These are phyloP conservation scores for Boletus subparvulus DNA, from an alignment of 768 basidiomycete genomes.

Conservation along the genomic window DNA sequence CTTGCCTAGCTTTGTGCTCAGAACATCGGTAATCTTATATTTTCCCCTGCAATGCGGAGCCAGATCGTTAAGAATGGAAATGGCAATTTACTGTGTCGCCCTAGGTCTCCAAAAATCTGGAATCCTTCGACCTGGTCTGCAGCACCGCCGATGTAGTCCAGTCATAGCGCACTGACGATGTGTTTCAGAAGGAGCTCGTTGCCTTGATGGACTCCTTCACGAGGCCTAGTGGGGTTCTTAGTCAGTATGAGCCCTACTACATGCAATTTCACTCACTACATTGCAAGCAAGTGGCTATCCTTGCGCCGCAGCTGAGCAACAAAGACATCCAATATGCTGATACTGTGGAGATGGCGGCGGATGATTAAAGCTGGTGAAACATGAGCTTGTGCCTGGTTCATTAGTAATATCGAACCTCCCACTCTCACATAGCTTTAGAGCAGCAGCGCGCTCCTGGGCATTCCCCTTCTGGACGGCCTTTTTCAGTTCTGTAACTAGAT, in stretches of 20 bases:
- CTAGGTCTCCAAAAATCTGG: slow-evolving; percentile 19
- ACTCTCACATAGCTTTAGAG: slow-evolving; percentile 19
- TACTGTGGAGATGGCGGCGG: slow-evolving; percentile 8
- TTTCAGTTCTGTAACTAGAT: slow-evolving; percentile 9
- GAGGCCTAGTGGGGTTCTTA: background rate
- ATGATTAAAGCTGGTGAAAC: background rate
- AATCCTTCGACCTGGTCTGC: slow-evolving; percentile 14
- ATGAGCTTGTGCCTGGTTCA: background rate
- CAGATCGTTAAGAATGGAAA: too few species aligned
- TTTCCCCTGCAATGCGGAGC: background rate
- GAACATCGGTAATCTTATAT: slow-evolving; percentile 11
- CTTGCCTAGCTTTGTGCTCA: slow-evolving; percentile 10
- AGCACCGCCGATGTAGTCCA: slow-evolving; percentile 12
- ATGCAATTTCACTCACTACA: slow-evolving; percentile 2
- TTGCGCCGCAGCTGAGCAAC: slow-evolving; percentile 12
- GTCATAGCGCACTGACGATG: slow-evolving; percentile 19
- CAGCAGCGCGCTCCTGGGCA: slow-evolving; percentile 13
- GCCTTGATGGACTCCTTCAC: slow-evolving; percentile 6
- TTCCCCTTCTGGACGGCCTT: background rate
- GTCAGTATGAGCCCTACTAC: too few species aligned
- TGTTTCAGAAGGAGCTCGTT: slow-evolving; percentile 4
- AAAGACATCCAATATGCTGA: slow-evolving; percentile 7
- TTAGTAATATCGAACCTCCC: background rate
- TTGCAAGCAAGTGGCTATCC: slow-evolving; percentile 13
- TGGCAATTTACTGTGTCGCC: slow-evolving; percentile 20